Percentiles rank a stretch among this genome's conserved stretches.
phyloP scores from a whole-genome alignment of 345 rosid species.

The Corymbia maculata region DNA sequence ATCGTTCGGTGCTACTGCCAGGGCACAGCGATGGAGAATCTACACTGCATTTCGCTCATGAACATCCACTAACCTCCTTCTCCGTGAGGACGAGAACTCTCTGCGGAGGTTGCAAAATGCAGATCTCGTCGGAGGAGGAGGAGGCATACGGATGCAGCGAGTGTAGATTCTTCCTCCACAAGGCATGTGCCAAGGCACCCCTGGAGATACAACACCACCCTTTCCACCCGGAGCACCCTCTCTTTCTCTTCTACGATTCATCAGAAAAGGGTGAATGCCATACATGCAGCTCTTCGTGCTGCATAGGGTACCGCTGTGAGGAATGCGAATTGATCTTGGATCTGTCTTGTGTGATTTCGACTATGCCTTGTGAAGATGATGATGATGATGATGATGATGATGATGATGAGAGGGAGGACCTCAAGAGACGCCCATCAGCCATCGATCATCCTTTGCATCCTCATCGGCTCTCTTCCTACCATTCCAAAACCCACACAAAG shows the following conservation, averaged over 20 bases:
- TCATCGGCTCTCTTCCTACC: not conserved
- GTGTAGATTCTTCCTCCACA: not conserved
- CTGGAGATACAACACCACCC: not conserved
- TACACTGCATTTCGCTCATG: not conserved
- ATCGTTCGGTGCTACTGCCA: not conserved
- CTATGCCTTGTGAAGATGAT: not conserved
- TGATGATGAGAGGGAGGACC: not conserved
- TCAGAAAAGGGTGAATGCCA: fast-evolving
- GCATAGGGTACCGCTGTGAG: fast-evolving
- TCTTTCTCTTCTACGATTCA: not conserved
- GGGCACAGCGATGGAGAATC: not conserved
- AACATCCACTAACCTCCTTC: not conserved
- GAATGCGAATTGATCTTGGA: fast-evolving
- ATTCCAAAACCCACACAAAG: fast-evolving
- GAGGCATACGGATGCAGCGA: not conserved
- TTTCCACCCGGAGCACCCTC: not conserved
- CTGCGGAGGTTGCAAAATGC: not conserved
- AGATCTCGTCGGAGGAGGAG: not conserved
- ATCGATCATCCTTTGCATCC: not conserved
- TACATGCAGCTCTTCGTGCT: fast-evolving
- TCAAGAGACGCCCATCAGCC: not conserved
- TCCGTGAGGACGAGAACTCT: fast-evolving
- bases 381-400: too few relatives aligned
- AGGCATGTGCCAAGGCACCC: not conserved
- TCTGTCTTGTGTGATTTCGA: not conserved